Evolutionary conservation across 129 eudicot species (phyloP).

Genomic region (Flaveria trinervia): DNA sequence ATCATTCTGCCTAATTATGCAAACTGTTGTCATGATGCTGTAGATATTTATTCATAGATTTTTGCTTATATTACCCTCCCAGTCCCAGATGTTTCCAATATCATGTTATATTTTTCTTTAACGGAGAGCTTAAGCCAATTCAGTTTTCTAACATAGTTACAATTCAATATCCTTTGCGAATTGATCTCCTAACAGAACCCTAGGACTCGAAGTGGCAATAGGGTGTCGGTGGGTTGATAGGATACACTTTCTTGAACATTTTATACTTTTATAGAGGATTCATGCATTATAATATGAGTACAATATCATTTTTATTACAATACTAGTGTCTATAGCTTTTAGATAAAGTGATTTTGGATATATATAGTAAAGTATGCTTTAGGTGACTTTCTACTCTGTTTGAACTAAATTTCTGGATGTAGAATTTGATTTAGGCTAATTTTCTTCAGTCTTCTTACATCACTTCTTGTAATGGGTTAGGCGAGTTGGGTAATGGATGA

Average conservation of each 20-base stretch:
- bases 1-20: constrained; percentile 5
- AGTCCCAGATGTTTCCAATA: no score
- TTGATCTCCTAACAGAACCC: no score
- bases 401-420: not conserved
- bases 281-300: not conserved
- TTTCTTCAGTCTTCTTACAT: not conserved
- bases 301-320: not conserved
- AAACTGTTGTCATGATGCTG: no score
- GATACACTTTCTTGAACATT: no score
- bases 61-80: no score
- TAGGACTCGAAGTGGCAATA: no score
- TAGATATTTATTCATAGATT: not conserved
- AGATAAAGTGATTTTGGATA: not conserved
- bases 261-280: not conserved
- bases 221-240: no score
- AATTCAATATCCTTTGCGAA: no score
- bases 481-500: not conserved
- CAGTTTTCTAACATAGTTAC: no score
- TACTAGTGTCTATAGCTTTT: not conserved
- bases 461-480: no score
- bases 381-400: not conserved
- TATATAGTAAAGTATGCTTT: not conserved
- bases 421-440: not conserved
- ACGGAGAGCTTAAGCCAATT: no score
- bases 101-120: no score